Evolutionary conservation across 768 basidiomycete genomes (phyloP).

Genomic region (Amanita pallidorosea): DNA sequence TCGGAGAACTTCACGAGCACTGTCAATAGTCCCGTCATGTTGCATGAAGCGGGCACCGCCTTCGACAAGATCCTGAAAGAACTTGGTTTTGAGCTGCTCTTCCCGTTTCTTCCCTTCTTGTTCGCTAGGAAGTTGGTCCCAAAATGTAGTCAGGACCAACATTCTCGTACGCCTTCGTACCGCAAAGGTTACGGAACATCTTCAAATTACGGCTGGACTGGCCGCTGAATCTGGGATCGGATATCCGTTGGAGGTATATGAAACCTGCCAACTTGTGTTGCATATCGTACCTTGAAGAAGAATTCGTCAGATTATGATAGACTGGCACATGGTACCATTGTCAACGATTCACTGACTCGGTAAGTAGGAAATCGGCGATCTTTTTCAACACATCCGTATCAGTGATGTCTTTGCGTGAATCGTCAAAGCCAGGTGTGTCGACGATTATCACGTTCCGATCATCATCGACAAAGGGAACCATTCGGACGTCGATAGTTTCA

Average conservation of each 20-base stretch:
- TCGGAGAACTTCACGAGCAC: constrained; percentile 14
- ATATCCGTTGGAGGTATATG: neutral
- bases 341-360: neutral
- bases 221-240: neutral
- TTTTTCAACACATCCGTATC: constrained; percentile 13
- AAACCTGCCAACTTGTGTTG: neutral
- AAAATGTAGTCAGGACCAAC: constrained; percentile 37
- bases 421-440: constrained; percentile 37
- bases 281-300: neutral
- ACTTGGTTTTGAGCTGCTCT: constrained; percentile 22
- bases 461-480: neutral
- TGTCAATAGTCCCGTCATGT: neutral
- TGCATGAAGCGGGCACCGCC: neutral
- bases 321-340: neutral
- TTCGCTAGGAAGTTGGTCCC: constrained; percentile 23
- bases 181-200: constrained; percentile 35
- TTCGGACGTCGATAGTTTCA: neutral
- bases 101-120: constrained; percentile 26
- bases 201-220: constrained; percentile 14
- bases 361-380: constrained; percentile 12
- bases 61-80: constrained; percentile 20
- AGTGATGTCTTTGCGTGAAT: constrained; percentile 11
- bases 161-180: constrained; percentile 28
- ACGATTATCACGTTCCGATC: constrained; percentile 18
- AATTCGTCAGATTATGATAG: neutral